phyloP scores from a whole-genome alignment of 1,284 basidiomycete genomes.

The Ceratorhiza oryzae-sativae region DNA sequence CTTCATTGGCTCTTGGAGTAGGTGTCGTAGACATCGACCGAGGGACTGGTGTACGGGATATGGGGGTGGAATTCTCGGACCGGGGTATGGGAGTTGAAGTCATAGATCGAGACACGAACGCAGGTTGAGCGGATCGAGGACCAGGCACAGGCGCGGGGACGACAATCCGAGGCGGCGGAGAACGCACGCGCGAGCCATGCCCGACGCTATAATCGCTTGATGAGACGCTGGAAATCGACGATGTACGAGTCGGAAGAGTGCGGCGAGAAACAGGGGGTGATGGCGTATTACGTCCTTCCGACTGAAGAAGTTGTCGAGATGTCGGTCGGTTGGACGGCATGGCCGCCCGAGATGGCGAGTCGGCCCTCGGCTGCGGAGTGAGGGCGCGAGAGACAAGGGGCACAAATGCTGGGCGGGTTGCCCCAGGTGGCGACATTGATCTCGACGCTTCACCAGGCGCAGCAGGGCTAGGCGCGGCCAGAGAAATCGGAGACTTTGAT shows the following conservation, averaged over 20 bases:
- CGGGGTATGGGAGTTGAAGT: conserved; percentile 7
- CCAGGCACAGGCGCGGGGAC: not conserved
- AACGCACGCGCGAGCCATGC: not conserved
- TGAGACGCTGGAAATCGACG: conserved; percentile 26
- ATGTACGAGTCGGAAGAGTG: conserved; percentile 13
- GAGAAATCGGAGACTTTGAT: not conserved
- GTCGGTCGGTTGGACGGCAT: not conserved
- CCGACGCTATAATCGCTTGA: conserved; percentile 8
- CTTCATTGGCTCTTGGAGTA: conserved; percentile 12
- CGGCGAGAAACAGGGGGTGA: conserved; percentile 15
- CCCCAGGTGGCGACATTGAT: not conserved
- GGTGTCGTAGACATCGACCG: conserved; percentile 34
- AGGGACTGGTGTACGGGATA: not conserved
- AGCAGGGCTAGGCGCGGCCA: not conserved
- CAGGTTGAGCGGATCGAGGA: conserved; percentile 8
- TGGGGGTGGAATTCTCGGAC: not conserved
- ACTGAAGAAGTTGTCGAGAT: not conserved
- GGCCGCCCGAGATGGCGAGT: not conserved
- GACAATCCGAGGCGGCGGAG: conserved; percentile 8
- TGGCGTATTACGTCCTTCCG: conserved; percentile 8
- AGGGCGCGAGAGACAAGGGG: conserved; percentile 3
- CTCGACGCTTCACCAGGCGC: not conserved
- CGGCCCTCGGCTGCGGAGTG: conserved; percentile 11
- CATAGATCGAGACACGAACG: conserved; percentile 9
- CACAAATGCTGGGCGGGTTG: not conserved